These are phyloP conservation scores for Pseudogymnoascus verrucosus DNA, from an alignment of 2,329 filamentous ascomycete genomes.

Conservation along the genomic window DNA sequence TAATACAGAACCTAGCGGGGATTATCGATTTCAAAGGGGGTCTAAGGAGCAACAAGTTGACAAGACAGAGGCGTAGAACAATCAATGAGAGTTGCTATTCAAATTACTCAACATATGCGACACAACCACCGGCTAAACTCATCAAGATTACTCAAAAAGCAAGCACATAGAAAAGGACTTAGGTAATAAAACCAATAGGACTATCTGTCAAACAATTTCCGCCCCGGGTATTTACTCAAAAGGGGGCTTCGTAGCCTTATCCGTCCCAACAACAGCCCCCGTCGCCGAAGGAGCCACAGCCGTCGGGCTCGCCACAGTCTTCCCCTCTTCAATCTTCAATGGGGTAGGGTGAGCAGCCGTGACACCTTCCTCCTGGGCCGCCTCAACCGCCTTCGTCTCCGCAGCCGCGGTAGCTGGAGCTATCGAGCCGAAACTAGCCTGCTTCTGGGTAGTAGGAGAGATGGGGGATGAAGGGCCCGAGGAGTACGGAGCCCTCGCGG, in stretches of 20 bases:
- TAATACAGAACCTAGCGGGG: too few species aligned
- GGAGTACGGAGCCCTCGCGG: background rate
- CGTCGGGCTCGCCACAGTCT: constrained; percentile 21
- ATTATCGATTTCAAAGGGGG: background rate
- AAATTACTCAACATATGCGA: background rate
- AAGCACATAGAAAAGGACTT: background rate
- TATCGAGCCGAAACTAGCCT: background rate
- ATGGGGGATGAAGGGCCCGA: constrained; percentile 1
- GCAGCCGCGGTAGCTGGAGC: background rate
- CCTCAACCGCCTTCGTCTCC: background rate
- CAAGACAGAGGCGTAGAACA: background rate
- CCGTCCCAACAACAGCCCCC: background rate
- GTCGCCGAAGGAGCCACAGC: constrained; percentile 12
- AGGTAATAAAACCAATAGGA: background rate
- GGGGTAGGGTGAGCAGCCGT: constrained; percentile 12
- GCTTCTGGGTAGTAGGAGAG: constrained; percentile 4
- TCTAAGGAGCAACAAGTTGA: background rate
- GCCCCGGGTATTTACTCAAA: constrained; percentile 2
- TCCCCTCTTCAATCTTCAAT: constrained; percentile 15
- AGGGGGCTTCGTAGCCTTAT: background rate
- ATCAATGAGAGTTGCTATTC: background rate
- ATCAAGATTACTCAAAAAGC: background rate
- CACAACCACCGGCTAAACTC: background rate
- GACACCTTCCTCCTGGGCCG: background rate
- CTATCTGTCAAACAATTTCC: background rate